Percentiles rank a stretch among this genome's conserved stretches.
These are phyloP conservation scores for Coniosporium tulheliwenetii DNA, from an alignment of 2,329 filamentous ascomycete species.

Conservation along the genomic window DNA sequence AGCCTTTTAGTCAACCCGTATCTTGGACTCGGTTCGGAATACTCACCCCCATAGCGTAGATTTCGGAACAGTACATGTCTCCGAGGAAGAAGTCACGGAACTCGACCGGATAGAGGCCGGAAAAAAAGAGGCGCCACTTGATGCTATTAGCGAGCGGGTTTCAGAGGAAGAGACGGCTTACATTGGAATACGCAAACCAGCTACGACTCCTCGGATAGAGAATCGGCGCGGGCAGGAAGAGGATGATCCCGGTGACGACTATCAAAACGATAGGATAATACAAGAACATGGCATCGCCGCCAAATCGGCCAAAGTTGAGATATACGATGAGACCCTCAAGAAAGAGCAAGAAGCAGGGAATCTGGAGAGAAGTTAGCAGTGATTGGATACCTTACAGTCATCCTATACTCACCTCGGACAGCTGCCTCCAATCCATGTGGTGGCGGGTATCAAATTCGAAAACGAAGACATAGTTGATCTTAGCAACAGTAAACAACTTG, in stretches of 20 bases:
- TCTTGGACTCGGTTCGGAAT: not conserved
- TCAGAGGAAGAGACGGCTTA: conserved; percentile 27
- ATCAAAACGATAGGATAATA: conserved; percentile 81
- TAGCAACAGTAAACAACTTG: conserved; percentile 63
- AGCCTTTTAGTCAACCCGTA: not conserved
- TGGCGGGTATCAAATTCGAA: conserved; percentile 89
- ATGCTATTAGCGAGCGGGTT: conserved; percentile 12
- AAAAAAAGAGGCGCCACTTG: conserved; percentile 70
- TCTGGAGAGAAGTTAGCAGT: conserved; percentile 22
- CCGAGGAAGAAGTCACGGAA: conserved; percentile 96
- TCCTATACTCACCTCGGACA: conserved; percentile 44
- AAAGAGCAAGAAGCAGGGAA: conserved; percentile 72
- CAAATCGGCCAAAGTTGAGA: conserved; percentile 69
- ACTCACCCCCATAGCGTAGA: conserved; percentile 71
- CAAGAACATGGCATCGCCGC: conserved; percentile 52
- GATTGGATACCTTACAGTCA: not conserved
- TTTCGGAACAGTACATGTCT: conserved; percentile 93
- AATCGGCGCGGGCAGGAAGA: conserved; percentile 61
- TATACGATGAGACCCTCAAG: conserved; percentile 66
- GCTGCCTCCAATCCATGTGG: conserved; percentile 75
- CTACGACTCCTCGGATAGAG: conserved; percentile 62
- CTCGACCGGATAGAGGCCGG: conserved; percentile 82
- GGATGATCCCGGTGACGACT: conserved; percentile 45
- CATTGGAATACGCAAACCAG: conserved; percentile 85
- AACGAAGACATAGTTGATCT: conserved; percentile 92